phyloP scores from a whole-genome alignment of 164 flowering plant species.

The Magnolia kwangsiensis region DNA sequence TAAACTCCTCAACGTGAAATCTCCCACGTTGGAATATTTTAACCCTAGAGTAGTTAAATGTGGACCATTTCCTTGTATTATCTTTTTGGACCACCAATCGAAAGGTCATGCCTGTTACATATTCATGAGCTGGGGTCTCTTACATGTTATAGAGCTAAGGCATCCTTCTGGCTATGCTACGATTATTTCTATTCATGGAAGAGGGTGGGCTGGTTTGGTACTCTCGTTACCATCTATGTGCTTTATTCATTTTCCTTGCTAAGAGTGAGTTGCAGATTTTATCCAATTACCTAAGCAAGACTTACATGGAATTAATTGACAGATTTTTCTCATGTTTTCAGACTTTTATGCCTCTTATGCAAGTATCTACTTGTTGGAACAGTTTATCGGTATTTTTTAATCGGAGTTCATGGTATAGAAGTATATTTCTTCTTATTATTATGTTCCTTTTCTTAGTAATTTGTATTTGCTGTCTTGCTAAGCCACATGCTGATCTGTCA shows the following conservation, averaged over 20 bases:
- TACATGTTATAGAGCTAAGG: slow-evolving; percentile 56
- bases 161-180: slow-evolving; percentile 94
- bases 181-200: slow-evolving; percentile 42
- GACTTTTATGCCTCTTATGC: slow-evolving; percentile 65
- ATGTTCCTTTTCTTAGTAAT: not conserved
- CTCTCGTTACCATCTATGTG: slow-evolving; percentile 51
- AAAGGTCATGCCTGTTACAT: no score
- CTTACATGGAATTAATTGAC: not conserved
- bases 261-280: not conserved
- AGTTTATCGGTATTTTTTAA: slow-evolving; percentile 62
- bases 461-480: no score
- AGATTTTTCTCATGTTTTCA: slow-evolving; percentile 28
- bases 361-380: slow-evolving; percentile 68
- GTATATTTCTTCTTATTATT: slow-evolving; percentile 39
- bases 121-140: slow-evolving; percentile 7
- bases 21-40: no score
- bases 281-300: not conserved
- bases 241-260: not conserved
- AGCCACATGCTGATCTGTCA: no score
- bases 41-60: no score
- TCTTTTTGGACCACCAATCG: no score
- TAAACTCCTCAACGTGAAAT: no score
- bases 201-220: slow-evolving; percentile 81
- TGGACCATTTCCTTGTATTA: no score
- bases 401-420: slow-evolving; percentile 69